A percentile compares a stretch with the other conserved stretches of the same genome.
phyloP scores from a whole-genome alignment of 225 moss, liverwort and hornwort genomes.

The Pleurozium schreberi region DNA sequence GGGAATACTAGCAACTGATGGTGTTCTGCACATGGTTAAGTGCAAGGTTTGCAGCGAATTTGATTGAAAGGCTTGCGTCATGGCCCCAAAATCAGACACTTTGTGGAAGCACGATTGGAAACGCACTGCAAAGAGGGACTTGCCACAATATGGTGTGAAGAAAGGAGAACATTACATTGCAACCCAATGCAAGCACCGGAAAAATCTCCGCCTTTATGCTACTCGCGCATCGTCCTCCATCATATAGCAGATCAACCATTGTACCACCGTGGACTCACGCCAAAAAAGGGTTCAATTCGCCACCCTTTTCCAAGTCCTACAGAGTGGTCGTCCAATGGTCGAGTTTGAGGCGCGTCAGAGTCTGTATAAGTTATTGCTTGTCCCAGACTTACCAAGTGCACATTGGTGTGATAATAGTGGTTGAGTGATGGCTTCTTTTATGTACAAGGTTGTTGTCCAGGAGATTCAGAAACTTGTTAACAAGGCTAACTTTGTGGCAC shows the following conservation, averaged over 20 bases:
- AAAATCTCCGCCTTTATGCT: neutral
- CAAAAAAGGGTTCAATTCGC: neutral
- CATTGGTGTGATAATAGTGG: neutral
- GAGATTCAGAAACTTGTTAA: neutral
- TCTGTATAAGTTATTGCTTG: neutral
- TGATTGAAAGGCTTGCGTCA: no score
- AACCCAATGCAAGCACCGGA: neutral
- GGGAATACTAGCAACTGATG: no score
- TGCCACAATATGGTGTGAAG: no score
- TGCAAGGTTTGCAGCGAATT: no score
- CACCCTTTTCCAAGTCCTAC: neutral
- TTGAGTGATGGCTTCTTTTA: neutral
- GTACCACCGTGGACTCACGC: no score
- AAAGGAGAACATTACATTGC: neutral
- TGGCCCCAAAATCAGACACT: no score
- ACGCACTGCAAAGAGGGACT: no score
- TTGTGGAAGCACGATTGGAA: no score
- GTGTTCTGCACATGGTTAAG: no score
- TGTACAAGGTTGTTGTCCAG: neutral
- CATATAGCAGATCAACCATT: neutral
- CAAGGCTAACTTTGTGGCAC: neutral
- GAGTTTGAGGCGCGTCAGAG: neutral
- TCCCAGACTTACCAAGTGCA: neutral
- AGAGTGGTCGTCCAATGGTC: neutral
- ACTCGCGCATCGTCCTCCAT: fast-evolving